Evolutionary conservation across 345 rosid genomes (phyloP).

Genomic region (Hibiscus mutabilis): DNA sequence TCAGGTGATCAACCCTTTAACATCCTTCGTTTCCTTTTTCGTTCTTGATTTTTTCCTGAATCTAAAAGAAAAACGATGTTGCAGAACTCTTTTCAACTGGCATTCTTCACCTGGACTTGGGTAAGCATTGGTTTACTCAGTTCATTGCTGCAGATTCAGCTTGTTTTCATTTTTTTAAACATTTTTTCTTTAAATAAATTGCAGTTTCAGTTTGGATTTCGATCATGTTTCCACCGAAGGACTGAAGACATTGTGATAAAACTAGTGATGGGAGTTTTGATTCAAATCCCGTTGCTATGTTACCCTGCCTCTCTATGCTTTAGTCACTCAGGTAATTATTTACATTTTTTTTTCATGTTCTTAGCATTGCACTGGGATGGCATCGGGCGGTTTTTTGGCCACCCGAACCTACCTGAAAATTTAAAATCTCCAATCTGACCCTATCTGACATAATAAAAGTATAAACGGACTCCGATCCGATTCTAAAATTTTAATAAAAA

Average conservation of each 20-base stretch:
- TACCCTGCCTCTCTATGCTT: slow-evolving; percentile 55
- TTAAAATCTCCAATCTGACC: too few relatives aligned
- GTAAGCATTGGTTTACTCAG: slow-evolving; percentile 26
- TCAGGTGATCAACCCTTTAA: slow-evolving; percentile 33
- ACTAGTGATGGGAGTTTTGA: slow-evolving; percentile 37
- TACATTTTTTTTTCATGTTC: neutral
- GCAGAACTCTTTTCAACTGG: slow-evolving; percentile 86
- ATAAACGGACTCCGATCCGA: too few relatives aligned
- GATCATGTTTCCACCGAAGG: slow-evolving; percentile 47
- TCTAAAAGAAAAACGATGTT: neutral
- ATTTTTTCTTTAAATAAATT: neutral
- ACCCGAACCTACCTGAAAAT: too few relatives aligned
- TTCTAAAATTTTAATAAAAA: too few relatives aligned
- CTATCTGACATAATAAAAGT: too few relatives aligned
- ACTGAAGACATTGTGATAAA: slow-evolving; percentile 38
- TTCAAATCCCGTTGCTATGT: slow-evolving; percentile 52
- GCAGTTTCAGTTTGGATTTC: slow-evolving; percentile 49
- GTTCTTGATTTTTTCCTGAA: neutral
- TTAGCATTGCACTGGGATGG: too few relatives aligned
- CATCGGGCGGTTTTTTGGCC: too few relatives aligned
- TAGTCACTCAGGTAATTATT: slow-evolving; percentile 47
- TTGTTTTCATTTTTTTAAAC: neutral
- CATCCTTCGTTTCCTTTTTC: neutral
- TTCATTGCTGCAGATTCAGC: neutral
- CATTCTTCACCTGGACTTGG: slow-evolving; percentile 88